A percentile compares a stretch with the other conserved stretches of the same genome.
Conservation (phyloP, 331 rosid species). For the Cydonia oblonga region DNA sequence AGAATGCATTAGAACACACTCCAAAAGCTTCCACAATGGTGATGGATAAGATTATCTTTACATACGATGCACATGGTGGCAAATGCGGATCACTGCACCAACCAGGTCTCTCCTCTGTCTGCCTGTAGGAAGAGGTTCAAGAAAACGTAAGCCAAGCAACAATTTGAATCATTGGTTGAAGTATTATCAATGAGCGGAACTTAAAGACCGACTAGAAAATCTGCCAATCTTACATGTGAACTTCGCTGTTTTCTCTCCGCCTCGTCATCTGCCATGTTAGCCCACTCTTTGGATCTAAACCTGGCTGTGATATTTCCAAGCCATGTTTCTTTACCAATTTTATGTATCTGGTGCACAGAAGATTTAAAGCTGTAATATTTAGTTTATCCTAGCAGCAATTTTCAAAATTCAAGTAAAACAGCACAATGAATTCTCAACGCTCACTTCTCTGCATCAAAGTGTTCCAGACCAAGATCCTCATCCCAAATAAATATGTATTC, state of each 20-base stretch:
- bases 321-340: conserved; percentile 59
- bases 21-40: not conserved
- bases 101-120: conserved; percentile 47
- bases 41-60: conserved; percentile 1
- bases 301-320: conserved; percentile 94
- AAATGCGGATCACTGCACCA: conserved; percentile 63
- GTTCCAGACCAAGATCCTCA: conserved; percentile 82
- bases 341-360: conserved; percentile 46
- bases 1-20: conserved; percentile 3
- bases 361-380: not conserved
- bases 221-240: conserved; percentile 60
- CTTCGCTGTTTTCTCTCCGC: conserved; percentile 45
- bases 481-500: conserved; percentile 90
- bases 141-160: conserved; percentile 4
- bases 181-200: not conserved
- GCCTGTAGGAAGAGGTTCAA: conserved; percentile 33
- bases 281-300: conserved; percentile 52
- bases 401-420: not conserved
- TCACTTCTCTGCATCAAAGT: conserved; percentile 80
- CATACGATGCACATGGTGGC: conserved; percentile 97
- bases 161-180: not conserved
- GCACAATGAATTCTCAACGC: conserved; percentile 19
- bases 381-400: conserved; percentile 6
- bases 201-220: not conserved
- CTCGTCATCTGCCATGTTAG: conserved; percentile 80